Base-by-base conservation (phyloP, 73 alveolate species). In the Paraurostyla sp. region DNA sequence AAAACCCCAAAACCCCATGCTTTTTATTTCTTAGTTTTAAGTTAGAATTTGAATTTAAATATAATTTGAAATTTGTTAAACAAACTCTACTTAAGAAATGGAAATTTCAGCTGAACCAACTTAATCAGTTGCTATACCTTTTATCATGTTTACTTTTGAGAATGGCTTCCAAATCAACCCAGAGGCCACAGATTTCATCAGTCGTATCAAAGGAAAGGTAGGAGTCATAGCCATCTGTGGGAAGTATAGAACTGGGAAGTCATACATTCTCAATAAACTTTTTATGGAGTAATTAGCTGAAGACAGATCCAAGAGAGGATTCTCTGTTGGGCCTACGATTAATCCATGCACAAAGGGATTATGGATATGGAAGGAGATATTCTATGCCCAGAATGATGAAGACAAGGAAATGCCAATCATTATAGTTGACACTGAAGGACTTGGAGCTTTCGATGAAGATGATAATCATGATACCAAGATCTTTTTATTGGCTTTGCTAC, bases 301-400 rank as follows among this genome's bases (percentile, higher is more conserved):
- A 49, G 92, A 89, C 23, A 87, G 92, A 46, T 68, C 91, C 36
- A 76, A 85, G 69, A 89, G 95, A 58, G 98, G 98, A 0, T 95
- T 95, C 73, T 91, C 87, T 43, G 97, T 95, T 13, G 97, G 97
- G 2, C 97, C 97, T 0, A 93, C 98, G 20, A 95, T 95, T 65
- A 89, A 83, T 57, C 98, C 98, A 13, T 95, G 98, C 71, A 95
- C 98, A 35, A 95, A 95, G 80, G 98, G 98, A 27, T 92, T 95
- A 13, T 95, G 98, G 98, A 85, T 95, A 6, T 95, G 98, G 98
- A 88, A 94, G 49, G 94, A 90, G n/a, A 94, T 95, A 30, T 73
- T 95, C 50, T 82, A 89, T 88, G 80, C 91, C 29, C 52, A 94
- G 50, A 91, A 88, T 68, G 89, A 91, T 71, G 89, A 83, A 69